Conservation (phyloP, 345 rosid species). For the Eucalyptus sp. region DNA sequence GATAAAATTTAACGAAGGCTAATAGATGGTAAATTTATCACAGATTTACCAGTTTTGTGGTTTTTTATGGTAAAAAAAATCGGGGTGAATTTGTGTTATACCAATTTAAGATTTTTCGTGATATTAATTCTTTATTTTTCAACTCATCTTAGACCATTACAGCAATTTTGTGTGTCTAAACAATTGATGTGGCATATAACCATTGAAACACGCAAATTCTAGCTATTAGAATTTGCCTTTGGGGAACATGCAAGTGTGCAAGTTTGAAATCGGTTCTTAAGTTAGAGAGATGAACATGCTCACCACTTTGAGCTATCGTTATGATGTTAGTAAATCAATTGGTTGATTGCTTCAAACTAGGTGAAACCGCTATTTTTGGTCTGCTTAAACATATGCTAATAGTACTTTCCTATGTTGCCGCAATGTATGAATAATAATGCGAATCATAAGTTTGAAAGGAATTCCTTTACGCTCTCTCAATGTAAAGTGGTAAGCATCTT, state of each 20-base stretch:
- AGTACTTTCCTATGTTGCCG: background rate
- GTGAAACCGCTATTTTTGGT: background rate
- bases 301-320: background rate
- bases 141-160: background rate
- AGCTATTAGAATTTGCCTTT: background rate
- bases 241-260: background rate
- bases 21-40: rapidly evolving
- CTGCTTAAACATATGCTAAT: background rate
- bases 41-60: rapidly evolving
- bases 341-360: background rate
- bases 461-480: background rate
- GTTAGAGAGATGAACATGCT: background rate
- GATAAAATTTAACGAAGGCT: too few species aligned
- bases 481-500: background rate
- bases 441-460: background rate
- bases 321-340: background rate
- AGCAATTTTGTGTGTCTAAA: background rate
- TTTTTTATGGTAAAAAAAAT: too few species aligned
- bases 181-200: background rate
- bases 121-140: too few species aligned
- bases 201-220: background rate
- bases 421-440: background rate
- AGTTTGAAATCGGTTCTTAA: background rate
- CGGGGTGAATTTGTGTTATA: rapidly evolving
- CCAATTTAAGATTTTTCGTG: too few species aligned